These are phyloP conservation scores for Zizania latifolia DNA, from an alignment of 176 grass and related monocot genomes.

Conservation along the genomic window DNA sequence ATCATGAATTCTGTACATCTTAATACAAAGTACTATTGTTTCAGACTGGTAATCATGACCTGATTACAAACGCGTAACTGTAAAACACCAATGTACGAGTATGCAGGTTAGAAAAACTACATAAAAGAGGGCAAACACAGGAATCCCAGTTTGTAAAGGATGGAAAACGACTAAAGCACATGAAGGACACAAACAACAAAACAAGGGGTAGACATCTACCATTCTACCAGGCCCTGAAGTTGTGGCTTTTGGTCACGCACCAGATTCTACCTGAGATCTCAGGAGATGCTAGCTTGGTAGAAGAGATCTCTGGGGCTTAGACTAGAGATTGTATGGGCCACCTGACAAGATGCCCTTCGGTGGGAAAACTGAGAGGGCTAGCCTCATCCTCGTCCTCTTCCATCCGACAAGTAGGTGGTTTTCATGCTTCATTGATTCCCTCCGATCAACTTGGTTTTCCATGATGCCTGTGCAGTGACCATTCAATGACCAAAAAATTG, in stretches of 20 bases:
- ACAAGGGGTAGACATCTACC: not conserved
- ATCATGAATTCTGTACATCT: not conserved
- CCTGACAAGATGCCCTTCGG: constrained; percentile 9
- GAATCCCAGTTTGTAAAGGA: constrained; percentile 32
- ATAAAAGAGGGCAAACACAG: constrained; percentile 13
- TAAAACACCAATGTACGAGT: too few species aligned
- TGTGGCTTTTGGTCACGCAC: constrained; percentile 47
- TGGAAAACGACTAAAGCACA: constrained; percentile 39
- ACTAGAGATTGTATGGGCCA: constrained; percentile 12
- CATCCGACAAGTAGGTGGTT: constrained; percentile 31
- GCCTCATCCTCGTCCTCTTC: constrained; percentile 40
- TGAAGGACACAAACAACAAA: constrained; percentile 11
- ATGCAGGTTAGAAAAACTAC: not conserved
- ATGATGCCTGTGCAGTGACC: not conserved
- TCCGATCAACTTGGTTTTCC: constrained; percentile 30
- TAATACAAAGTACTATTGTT: constrained; percentile 8
- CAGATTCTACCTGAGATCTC: constrained; percentile 48
- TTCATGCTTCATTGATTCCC: constrained; percentile 37
- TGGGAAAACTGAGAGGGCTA: not conserved
- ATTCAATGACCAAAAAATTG: not conserved
- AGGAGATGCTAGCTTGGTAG: constrained; percentile 26
- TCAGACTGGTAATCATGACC: constrained; percentile 8
- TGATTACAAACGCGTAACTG: not conserved
- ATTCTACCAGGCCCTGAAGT: constrained; percentile 30
- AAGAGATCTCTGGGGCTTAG: constrained; percentile 32